Evolutionary conservation across 257 asterid genomes (phyloP), one percentile per base, ranked within the genome.

Genomic region (Solanum chiquidenum): DNA sequence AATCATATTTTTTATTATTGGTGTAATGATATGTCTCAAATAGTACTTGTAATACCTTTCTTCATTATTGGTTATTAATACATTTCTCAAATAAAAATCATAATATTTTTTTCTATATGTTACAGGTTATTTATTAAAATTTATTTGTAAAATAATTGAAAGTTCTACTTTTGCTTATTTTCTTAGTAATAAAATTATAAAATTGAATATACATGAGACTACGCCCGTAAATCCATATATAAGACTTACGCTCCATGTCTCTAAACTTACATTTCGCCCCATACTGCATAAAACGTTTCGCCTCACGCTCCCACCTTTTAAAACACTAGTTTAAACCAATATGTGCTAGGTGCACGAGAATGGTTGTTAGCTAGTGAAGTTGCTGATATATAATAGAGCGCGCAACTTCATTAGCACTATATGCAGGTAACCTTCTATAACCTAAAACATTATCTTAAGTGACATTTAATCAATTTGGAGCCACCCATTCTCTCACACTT

Each of bases 251-350:
- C n/a, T 1, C 7, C 9, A 0, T 52, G n/a, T 52, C 62, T 52
- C 62, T 0, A 1, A 18, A 52, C 23, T 52, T 6, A 18, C 4
- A 18, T 16, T 0, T 52, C 0, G 0, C 1, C 1, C 4, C 9
- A 52, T 52, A 52, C 23, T 6, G 62, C 23, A 52, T 2, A 52
- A 14, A 14, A 52, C 9, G 23, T 52, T 3, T 52, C 9, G 7
- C n/a, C 2, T 52, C 62, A 52, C n/a, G n/a, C 62, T 2, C 9
- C 4, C 7, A 2, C 4, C 62, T 52, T 52, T 52, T 52, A 16
- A 46, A 52, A 52, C 10, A 52, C 23, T 6, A 1, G n/a, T 18
- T 52, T 16, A 62, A 2, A 62, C 71, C 7, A 11, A 62, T 23
- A 62, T 11, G 0, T 62, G 71, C 6, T 2, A 23, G 14, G 71